These are phyloP conservation scores for Neurospora africana DNA, from an alignment of 495 filamentous ascomycete genomes.

Conservation along the genomic window DNA sequence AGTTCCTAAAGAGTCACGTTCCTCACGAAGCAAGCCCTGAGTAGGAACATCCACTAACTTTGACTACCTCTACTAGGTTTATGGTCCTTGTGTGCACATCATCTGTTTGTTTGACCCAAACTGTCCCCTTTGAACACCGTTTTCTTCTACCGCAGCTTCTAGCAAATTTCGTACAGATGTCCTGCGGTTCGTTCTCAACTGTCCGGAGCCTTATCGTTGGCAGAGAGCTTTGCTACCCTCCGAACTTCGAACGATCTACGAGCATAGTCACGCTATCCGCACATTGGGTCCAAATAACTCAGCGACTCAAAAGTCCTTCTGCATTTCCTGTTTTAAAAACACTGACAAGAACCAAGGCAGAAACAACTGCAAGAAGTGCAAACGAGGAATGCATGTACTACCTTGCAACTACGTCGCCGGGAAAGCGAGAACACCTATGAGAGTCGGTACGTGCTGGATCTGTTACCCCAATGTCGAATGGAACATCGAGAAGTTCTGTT, in stretches of 20 bases:
- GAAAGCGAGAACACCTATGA: background rate
- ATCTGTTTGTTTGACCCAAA: background rate
- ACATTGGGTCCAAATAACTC: accelerated
- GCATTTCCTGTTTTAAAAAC: no score
- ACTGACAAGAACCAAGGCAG: no score
- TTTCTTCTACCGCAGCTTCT: background rate
- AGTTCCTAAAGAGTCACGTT: background rate
- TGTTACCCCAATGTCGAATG: background rate
- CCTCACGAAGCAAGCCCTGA: background rate
- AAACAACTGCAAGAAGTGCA: background rate
- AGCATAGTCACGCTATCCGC: background rate
- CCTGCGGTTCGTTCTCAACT: background rate
- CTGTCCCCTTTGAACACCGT: background rate
- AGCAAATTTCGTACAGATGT: background rate
- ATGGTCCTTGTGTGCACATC: background rate
- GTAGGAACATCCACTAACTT: background rate
- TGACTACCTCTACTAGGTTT: background rate
- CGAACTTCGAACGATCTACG: background rate
- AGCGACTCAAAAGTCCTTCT: background rate
- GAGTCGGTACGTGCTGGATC: background rate
- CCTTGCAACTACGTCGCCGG: no score
- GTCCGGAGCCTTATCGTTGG: background rate
- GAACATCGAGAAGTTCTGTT: background rate
- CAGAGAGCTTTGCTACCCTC: background rate
- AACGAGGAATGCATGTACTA: background rate